Base-by-base conservation (phyloP, 345 rosid species). In the Camelina neglecta region DNA sequence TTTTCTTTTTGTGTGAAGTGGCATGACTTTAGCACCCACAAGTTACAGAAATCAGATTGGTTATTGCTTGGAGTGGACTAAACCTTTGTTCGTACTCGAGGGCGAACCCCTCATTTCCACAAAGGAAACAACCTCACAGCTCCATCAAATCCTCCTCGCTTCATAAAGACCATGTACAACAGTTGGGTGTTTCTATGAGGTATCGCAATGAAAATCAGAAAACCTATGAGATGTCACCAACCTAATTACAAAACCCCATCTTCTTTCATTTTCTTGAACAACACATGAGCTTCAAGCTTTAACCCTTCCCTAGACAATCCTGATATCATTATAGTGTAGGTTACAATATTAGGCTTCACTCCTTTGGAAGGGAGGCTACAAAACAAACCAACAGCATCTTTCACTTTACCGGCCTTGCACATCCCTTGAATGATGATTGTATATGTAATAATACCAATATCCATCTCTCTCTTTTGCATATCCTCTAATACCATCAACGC, bases 211-310 rank as follows among this genome's bases (percentile, higher is more conserved):
- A 26, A 42, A 62, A 23, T 12, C 12, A 21, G 8, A 62, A 20
- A 45, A 20, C 26, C 8, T 4, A 18, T 18, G 18, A 18, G 38
- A 12, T 26, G 7, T 51, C 55, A 73, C n/a, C 29, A 26, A 26
- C 29, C 65, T 74, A 31, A 23, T 41, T 33, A 53, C 8, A 47
- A 36, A 55, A 69, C 36, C 6, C 75, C 76, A 71, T 71, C 66
- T 64, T 71, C 76, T 57, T 65, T 77, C 81, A 71, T 64, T 26
- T 65, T 77, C 48, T 60, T 56, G 65, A 63, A 69, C 60, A 76
- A 16, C 9, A 35, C 58, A 70, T 76, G 75, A 35, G 75, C 80
- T 44, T 76, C 80, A 62, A 16, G 48, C 62, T 50, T 67, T 1
- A 75, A 60, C 38, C 74, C 73, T 59, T 67, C 60, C 51, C 79